Percentiles rank a stretch among this genome's conserved stretches.
phyloP scores from a whole-genome alignment of 2,329 filamentous ascomycete genomes.

The Aspergillus sp. region DNA sequence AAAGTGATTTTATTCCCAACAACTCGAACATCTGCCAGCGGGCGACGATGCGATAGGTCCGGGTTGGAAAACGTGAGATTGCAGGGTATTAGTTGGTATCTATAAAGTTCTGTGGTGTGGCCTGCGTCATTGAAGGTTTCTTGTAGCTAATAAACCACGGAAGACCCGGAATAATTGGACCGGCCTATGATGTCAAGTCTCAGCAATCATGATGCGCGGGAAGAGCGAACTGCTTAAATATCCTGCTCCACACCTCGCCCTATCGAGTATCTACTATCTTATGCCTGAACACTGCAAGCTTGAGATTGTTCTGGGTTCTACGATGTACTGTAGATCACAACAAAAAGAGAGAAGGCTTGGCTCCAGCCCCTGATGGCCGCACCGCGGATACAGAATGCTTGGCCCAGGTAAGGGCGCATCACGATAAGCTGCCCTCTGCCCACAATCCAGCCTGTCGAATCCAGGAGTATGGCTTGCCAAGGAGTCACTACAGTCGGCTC shows the following conservation, averaged over 20 bases:
- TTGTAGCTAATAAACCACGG: background rate
- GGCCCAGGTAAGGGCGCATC: conserved; percentile 19
- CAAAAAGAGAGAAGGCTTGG: conserved; percentile 11
- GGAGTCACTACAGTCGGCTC: conserved; percentile 3
- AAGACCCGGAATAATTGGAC: conserved; percentile 4
- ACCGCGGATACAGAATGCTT: conserved; percentile 20
- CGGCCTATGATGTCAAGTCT: conserved; percentile 10
- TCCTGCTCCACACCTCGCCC: background rate
- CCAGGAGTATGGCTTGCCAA: conserved; percentile 5
- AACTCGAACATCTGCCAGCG: conserved; percentile 4
- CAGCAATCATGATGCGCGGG: conserved; percentile 2
- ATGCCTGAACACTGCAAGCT: background rate
- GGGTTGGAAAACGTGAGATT: background rate
- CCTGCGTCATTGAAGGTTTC: background rate
- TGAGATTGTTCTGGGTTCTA: conserved; percentile 4
- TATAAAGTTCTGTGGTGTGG: background rate
- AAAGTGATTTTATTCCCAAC: background rate
- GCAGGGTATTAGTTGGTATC: background rate
- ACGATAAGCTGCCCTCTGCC: conserved; percentile 1
- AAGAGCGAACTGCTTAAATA: conserved; percentile 1
- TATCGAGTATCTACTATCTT: background rate
- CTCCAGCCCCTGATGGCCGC: conserved; percentile 5
- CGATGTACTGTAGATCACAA: conserved; percentile 10
- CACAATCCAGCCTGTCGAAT: background rate
- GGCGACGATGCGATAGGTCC: conserved; percentile 5